A percentile compares a stretch with the other conserved stretches of the same genome.
These are phyloP conservation scores for Fonsecaea pugnacius DNA, from an alignment of 2,329 filamentous ascomycete species.

Conservation along the genomic window DNA sequence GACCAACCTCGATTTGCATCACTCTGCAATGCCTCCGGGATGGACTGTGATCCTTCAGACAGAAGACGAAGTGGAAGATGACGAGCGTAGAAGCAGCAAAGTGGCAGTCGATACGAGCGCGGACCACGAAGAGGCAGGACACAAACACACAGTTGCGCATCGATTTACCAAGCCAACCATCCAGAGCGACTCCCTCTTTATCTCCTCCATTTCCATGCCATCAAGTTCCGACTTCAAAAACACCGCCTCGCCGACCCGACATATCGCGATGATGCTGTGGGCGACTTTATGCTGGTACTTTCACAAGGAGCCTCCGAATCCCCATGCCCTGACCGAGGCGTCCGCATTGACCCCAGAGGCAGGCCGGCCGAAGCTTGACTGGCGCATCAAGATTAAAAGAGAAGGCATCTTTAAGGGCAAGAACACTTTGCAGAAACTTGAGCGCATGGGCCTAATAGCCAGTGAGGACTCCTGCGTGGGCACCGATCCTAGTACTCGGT, in stretches of 20 bases:
- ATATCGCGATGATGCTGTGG: conserved; percentile 97
- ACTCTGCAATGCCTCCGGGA: conserved; percentile 76
- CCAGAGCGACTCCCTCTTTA: conserved; percentile 79
- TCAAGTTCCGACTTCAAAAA: conserved; percentile 79
- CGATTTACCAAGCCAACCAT: conserved; percentile 77
- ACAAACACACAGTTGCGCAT: conserved; percentile 45
- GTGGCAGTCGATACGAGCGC: conserved; percentile 16
- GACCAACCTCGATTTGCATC: conserved; percentile 71
- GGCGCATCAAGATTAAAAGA: conserved; percentile 80
- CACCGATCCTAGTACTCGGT: conserved; percentile 63
- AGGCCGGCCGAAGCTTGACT: conserved; percentile 80
- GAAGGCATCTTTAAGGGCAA: conserved; percentile 86
- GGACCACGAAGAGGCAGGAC: conserved; percentile 20
- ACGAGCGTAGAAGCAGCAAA: conserved; percentile 33
- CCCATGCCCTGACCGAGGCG: conserved; percentile 64
- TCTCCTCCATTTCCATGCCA: conserved; percentile 87
- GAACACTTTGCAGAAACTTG: conserved; percentile 84
- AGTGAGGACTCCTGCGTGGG: conserved; percentile 77
- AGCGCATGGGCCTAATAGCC: conserved; percentile 86
- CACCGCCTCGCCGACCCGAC: conserved; percentile 77
- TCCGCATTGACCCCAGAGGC: conserved; percentile 68
- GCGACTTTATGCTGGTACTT: conserved; percentile 97
- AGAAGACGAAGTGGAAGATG: conserved; percentile 53
- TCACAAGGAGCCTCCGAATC: conserved; percentile 76
- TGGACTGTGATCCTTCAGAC: conserved; percentile 90